A percentile compares a stretch with the other conserved stretches of the same genome.
These are phyloP conservation scores for Huiozyma naganishii DNA, from an alignment of 805 yeast genomes.

Conservation along the genomic window DNA sequence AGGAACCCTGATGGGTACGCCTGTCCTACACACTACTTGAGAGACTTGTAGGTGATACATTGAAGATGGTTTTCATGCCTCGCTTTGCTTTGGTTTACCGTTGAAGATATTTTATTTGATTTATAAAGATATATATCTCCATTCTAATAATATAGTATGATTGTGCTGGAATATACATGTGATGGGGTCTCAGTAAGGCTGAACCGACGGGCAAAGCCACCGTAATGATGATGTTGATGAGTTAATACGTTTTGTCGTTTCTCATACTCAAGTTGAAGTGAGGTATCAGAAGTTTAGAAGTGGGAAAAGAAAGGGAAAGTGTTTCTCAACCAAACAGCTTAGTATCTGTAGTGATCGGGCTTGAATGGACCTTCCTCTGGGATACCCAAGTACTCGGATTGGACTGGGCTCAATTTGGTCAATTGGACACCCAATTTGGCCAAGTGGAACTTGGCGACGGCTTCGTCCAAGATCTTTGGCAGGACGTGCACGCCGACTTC, in stretches of 20 bases:
- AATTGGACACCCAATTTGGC: slow-evolving; percentile 87
- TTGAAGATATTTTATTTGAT: slow-evolving; percentile 8
- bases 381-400: slow-evolving; percentile 89
- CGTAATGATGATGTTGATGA: neutral
- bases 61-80: neutral
- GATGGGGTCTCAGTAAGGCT: too few relatives aligned
- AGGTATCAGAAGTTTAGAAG: neutral
- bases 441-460: slow-evolving; percentile 95
- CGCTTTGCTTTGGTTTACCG: slow-evolving; percentile 3
- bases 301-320: neutral
- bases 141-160: neutral
- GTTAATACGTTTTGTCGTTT: neutral
- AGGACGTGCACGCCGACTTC: slow-evolving; percentile 86
- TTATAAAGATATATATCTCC: neutral
- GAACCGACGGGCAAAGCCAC: too few relatives aligned
- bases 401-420: slow-evolving; percentile 62
- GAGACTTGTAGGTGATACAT: slow-evolving; percentile 31
- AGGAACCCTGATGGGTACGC: slow-evolving; percentile 81
- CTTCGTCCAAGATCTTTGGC: slow-evolving; percentile 97
- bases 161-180: too few relatives aligned
- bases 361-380: slow-evolving; percentile 94
- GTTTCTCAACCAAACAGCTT: slow-evolving; percentile 17
- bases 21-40: slow-evolving; percentile 79
- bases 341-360: slow-evolving; percentile 97
- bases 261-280: neutral